Conservation (phyloP, 2,329 filamentous ascomycete species). For the Beauveria rudraprayagi region DNA sequence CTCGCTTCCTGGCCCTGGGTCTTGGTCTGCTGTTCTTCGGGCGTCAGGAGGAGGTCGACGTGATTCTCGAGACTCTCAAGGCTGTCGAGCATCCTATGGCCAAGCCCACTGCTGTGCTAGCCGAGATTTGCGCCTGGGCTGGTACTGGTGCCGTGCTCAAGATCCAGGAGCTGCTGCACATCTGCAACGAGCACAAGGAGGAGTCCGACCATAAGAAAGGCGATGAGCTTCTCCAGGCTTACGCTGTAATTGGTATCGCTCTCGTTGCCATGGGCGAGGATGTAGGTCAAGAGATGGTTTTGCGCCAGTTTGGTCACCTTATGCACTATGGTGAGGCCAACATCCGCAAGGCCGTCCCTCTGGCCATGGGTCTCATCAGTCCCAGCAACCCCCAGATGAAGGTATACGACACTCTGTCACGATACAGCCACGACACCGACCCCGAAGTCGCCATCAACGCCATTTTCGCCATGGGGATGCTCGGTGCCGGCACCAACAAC, state of each 20-base stretch:
- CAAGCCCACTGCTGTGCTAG: constrained; percentile 87
- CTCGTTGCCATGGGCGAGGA: constrained; percentile 98
- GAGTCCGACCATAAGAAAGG: constrained; percentile 92
- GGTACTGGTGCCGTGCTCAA: constrained; percentile 95
- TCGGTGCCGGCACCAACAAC: constrained; percentile 96
- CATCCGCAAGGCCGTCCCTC: constrained; percentile 88
- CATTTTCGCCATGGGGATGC: constrained; percentile 97
- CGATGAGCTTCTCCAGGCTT: constrained; percentile 90
- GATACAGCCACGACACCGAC: constrained; percentile 98
- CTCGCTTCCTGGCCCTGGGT: constrained; percentile 89
- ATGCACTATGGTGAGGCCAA: constrained; percentile 99
- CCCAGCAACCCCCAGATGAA: constrained; percentile 99
- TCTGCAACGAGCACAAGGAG: constrained; percentile 96
- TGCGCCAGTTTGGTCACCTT: constrained; percentile 92
- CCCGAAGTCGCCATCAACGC: constrained; percentile 97
- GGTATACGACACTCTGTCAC: constrained; percentile 94
- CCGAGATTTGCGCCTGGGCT: constrained; percentile 96
- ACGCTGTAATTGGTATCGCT: constrained; percentile 88
- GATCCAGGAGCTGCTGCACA: constrained; percentile 92
- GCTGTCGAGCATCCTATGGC: constrained; percentile 95
- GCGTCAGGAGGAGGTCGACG: constrained; percentile 96
- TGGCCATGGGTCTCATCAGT: constrained; percentile 94
- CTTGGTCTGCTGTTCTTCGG: constrained; percentile 93
- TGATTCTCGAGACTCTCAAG: constrained; percentile 93
- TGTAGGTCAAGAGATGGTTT: constrained; percentile 96